Percentiles rank a stretch among this genome's conserved stretches.
Evolutionary conservation across 2,329 filamentous ascomycete genomes (phyloP).

Genomic region (Hypomyces perniciosus): DNA sequence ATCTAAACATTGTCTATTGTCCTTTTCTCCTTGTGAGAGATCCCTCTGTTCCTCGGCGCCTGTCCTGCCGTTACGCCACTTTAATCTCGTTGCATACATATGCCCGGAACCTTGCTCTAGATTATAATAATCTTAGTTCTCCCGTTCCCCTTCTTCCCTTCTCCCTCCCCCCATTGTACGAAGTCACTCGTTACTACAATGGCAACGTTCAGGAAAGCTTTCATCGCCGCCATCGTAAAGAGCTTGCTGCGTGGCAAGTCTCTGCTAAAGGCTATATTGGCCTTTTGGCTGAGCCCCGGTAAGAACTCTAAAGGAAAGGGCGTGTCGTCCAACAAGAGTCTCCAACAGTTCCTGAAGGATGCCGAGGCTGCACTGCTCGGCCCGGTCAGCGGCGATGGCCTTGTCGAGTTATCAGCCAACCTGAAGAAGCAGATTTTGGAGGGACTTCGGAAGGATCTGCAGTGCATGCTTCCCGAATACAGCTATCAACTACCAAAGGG

Average conservation of each 20-base stretch:
- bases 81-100: slow-evolving; percentile 1
- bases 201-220: slow-evolving; percentile 48
- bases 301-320: slow-evolving; percentile 16
- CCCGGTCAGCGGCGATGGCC: slow-evolving; percentile 39
- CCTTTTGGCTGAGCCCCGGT: slow-evolving; percentile 45
- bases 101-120: slow-evolving; percentile 2
- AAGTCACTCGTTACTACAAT: slow-evolving; percentile 51
- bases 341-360: slow-evolving; percentile 51
- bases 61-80: slow-evolving; percentile 5
- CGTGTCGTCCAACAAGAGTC: slow-evolving; percentile 21
- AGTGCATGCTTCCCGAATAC: slow-evolving; percentile 62
- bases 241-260: slow-evolving; percentile 55
- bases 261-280: slow-evolving; percentile 50
- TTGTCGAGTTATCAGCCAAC: slow-evolving; percentile 40
- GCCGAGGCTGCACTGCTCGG: slow-evolving; percentile 47
- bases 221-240: slow-evolving; percentile 50
- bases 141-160: background rate
- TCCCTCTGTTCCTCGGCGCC: slow-evolving; percentile 7
- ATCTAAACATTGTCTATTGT: slow-evolving; percentile 2
- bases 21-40: slow-evolving; percentile 9
- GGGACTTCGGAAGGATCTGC: slow-evolving; percentile 44
- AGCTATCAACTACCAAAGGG: slow-evolving; percentile 59
- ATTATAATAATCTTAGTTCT: background rate
- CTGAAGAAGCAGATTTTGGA: slow-evolving; percentile 52
- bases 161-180: slow-evolving; percentile 31